Conservation (phyloP, 139 green algal species). For the Asterochloris erici region DNA sequence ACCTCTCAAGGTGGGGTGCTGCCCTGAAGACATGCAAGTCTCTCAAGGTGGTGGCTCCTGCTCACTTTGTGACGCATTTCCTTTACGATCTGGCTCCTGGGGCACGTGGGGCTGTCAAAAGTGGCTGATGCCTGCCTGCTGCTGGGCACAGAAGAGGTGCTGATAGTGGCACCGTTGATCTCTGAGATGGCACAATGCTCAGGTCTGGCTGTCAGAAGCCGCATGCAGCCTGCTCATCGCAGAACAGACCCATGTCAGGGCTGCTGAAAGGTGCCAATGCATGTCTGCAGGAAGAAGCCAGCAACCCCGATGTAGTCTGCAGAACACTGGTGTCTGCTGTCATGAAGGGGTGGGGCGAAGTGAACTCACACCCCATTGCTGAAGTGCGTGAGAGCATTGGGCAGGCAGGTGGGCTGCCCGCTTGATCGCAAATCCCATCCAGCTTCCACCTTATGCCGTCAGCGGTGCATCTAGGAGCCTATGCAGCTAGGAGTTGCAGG, state of each 20-base stretch:
- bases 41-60: not conserved
- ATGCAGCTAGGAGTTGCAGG: no score
- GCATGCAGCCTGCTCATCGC: not conserved
- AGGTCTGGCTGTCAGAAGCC: not conserved
- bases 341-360: constrained; percentile 29
- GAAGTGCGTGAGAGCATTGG: constrained; percentile 51
- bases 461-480: not conserved
- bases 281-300: constrained; percentile 18
- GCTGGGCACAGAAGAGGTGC: not conserved
- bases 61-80: not conserved
- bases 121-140: not conserved
- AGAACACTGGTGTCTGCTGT: constrained; percentile 35
- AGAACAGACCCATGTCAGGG: not conserved
- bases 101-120: not conserved
- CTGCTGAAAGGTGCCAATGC: not conserved
- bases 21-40: not conserved
- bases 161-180: not conserved
- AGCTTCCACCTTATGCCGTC: not conserved
- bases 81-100: not conserved
- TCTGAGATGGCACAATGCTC: not conserved
- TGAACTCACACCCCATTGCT: constrained; percentile 17
- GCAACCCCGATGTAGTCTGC: not conserved
- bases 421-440: not conserved
- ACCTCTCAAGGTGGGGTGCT: constrained; percentile 1
- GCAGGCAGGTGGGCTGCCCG: constrained; percentile 33